These are phyloP conservation scores for Populus davidiana DNA, from an alignment of 345 rosid species.

Conservation along the genomic window DNA sequence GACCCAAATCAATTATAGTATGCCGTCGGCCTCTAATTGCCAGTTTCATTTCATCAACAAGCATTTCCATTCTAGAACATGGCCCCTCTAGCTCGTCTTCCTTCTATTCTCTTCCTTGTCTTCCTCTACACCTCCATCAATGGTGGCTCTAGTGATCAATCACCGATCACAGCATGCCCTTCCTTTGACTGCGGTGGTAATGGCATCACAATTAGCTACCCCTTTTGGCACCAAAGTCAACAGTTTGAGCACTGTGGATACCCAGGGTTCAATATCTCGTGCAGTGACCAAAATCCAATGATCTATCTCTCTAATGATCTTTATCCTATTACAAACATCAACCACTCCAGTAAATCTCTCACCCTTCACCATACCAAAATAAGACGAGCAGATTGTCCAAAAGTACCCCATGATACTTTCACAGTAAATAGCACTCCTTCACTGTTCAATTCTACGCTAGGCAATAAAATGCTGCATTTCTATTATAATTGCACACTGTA, in stretches of 20 bases:
- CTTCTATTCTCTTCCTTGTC: neutral
- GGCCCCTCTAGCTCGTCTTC: constrained; percentile 4
- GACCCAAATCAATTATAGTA: too few species aligned
- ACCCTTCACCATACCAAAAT: neutral
- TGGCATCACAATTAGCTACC: constrained; percentile 22
- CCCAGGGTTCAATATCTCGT: constrained; percentile 29
- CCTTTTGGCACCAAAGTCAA: constrained; percentile 26
- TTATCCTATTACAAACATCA: constrained; percentile 10
- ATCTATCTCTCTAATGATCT: constrained; percentile 8
- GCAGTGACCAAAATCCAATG: constrained; percentile 15
- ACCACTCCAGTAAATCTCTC: constrained; percentile 24
- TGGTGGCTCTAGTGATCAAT: neutral
- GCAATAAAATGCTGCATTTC: constrained; percentile 18
- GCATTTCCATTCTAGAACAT: neutral
- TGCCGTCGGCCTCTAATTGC: neutral
- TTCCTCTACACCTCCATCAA: constrained; percentile 3
- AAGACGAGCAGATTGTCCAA: constrained; percentile 18
- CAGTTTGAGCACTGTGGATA: constrained; percentile 29
- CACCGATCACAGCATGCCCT: constrained; percentile 8
- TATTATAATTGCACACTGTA: constrained; percentile 25
- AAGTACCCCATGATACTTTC: neutral
- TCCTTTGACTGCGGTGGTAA: constrained; percentile 21
- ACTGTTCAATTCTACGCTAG: neutral
- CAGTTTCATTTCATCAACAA: neutral
- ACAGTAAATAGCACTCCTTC: neutral